Conservation (phyloP, 306 rosid genomes). For the Delonix regia region DNA sequence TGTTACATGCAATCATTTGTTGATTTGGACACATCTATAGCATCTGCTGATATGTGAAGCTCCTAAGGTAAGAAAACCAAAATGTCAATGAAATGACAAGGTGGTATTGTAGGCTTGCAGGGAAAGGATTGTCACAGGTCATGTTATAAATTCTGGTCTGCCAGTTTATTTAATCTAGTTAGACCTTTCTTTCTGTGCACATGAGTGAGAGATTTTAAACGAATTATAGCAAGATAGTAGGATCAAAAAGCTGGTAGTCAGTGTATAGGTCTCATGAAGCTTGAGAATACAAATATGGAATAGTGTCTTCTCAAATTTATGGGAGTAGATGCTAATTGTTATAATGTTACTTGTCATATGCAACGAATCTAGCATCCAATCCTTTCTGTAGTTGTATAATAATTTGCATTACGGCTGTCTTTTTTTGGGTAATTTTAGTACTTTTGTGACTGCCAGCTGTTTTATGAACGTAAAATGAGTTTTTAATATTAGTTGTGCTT, state of each 20-base stretch:
- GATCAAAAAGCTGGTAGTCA: neutral
- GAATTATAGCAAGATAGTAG: neutral
- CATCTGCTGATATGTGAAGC: neutral
- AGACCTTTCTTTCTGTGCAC: neutral
- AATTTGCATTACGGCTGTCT: neutral
- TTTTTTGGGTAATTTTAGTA: neutral
- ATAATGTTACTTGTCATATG: neutral
- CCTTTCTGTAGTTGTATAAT: neutral
- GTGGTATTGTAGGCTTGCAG: neutral
- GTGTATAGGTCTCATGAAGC: neutral
- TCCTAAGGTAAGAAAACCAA: neutral
- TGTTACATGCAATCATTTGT: neutral
- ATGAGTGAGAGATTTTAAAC: constrained; percentile 2
- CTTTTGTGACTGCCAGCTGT: neutral
- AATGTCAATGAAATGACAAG: neutral
- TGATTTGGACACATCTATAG: neutral
- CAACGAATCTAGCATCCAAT: constrained; percentile 8
- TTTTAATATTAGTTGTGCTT: constrained; percentile 18
- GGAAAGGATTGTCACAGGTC: neutral
- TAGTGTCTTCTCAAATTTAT: constrained; percentile 13
- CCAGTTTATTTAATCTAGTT: neutral
- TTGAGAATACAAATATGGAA: constrained; percentile 17
- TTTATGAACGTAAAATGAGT: constrained; percentile 1
- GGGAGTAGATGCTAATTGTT: neutral
- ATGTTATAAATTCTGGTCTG: neutral